A percentile compares a stretch with the other conserved stretches of the same genome.
Conservation (phyloP, 371 early-diverging fungal species). For the Mortierella polycephala region DNA sequence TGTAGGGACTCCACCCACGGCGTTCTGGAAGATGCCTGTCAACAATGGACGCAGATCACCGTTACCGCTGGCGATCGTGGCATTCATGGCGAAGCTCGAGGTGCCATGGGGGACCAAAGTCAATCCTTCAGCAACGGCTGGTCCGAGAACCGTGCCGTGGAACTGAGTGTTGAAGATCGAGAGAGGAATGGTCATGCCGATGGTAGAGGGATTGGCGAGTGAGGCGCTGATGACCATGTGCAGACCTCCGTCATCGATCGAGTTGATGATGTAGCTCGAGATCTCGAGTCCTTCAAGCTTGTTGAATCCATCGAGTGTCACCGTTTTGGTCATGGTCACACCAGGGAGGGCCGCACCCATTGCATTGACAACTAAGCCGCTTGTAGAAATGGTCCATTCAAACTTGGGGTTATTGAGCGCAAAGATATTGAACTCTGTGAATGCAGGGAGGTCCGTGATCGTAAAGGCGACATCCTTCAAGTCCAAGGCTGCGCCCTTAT, state of each 20-base stretch:
- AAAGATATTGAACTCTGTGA: conserved; percentile 59
- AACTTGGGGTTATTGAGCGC: conserved; percentile 63
- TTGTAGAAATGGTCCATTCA: conserved; percentile 60
- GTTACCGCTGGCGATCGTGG: conserved; percentile 59
- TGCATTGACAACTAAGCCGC: conserved; percentile 57
- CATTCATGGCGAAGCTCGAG: conserved; percentile 53
- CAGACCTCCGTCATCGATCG: conserved; percentile 64
- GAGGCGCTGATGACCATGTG: conserved; percentile 57
- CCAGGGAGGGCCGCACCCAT: conserved; percentile 61
- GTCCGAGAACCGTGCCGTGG: conserved; percentile 52
- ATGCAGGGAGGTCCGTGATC: conserved; percentile 56
- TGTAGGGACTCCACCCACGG: background rate
- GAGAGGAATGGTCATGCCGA: conserved; percentile 61
- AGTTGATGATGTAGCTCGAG: conserved; percentile 49
- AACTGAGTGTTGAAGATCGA: conserved; percentile 56
- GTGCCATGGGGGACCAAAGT: conserved; percentile 12
- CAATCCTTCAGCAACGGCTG: conserved; percentile 13
- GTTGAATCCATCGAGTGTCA: conserved; percentile 58
- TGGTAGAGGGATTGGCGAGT: conserved; percentile 62
- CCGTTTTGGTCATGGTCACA: conserved; percentile 61
- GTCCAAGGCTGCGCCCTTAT: conserved; percentile 61
- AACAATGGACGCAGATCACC: conserved; percentile 55
- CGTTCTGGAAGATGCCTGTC: conserved; percentile 3
- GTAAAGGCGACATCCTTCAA: conserved; percentile 56
- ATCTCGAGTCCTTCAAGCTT: conserved; percentile 16